phyloP scores from a whole-genome alignment of 352 stramenopile species.

The Thalassiosira mediterranea region DNA sequence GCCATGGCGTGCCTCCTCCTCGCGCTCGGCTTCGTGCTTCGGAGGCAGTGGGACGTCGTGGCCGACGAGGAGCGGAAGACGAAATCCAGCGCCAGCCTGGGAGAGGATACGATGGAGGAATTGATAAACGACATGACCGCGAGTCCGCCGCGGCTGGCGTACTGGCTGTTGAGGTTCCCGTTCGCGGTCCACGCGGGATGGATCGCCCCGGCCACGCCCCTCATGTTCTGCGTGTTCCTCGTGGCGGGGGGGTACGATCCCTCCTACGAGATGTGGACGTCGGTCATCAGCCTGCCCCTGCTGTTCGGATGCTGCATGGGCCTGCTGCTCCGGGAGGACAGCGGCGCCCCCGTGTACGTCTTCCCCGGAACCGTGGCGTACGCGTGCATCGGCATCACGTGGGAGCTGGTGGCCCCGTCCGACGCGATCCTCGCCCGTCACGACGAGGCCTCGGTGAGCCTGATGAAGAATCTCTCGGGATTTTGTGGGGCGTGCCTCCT shows the following conservation, averaged over 20 bases:
- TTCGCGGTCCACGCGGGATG: constrained; percentile 77
- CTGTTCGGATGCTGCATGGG: constrained; percentile 46
- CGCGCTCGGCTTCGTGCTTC: constrained; percentile 26
- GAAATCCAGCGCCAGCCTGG: not conserved
- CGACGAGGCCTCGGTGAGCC: constrained; percentile 32
- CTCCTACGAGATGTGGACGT: constrained; percentile 26
- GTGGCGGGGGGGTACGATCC: constrained; percentile 25
- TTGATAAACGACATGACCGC: constrained; percentile 11
- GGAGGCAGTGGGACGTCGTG: constrained; percentile 15
- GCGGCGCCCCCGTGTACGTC: constrained; percentile 24
- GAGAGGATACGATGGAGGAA: constrained; percentile 5
- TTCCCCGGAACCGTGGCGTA: not conserved
- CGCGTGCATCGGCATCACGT: constrained; percentile 26
- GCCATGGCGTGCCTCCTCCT: not conserved
- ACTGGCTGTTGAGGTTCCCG: constrained; percentile 73
- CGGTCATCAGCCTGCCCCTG: constrained; percentile 30
- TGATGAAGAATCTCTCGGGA: constrained; percentile 40
- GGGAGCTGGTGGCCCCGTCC: constrained; percentile 26
- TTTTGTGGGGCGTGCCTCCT: constrained; percentile 22
- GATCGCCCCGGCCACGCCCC: constrained; percentile 61
- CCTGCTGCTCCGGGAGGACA: constrained; percentile 38
- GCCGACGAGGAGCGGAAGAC: constrained; percentile 7
- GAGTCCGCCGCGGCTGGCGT: constrained; percentile 26
- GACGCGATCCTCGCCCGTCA: constrained; percentile 19
- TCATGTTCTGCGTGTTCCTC: constrained; percentile 73